A percentile compares a stretch with the other conserved stretches of the same genome.
Conservation (phyloP, 331 rosid genomes). For the Quercus phellos region DNA sequence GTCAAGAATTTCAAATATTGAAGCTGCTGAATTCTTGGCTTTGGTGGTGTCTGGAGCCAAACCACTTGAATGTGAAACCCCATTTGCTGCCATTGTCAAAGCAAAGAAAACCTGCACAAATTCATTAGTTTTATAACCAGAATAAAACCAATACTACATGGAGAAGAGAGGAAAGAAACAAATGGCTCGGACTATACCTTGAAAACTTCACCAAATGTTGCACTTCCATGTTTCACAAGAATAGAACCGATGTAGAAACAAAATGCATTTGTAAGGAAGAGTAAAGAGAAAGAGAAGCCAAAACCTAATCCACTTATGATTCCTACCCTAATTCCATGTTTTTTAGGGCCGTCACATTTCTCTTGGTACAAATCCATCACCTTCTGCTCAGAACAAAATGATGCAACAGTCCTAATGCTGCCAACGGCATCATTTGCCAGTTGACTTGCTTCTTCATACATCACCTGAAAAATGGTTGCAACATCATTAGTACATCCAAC, state of each 20-base stretch:
- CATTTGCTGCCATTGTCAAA: constrained; percentile 43
- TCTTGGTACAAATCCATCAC: constrained; percentile 63
- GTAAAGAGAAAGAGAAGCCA: constrained; percentile 51
- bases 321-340: constrained; percentile 60
- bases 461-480: constrained; percentile 24
- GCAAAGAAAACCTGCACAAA: constrained; percentile 71
- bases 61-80: constrained; percentile 66
- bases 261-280: constrained; percentile 59
- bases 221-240: constrained; percentile 46
- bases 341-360: constrained; percentile 49
- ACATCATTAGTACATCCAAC: neutral
- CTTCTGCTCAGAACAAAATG: constrained; percentile 75
- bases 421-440: constrained; percentile 77
- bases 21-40: constrained; percentile 79
- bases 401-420: constrained; percentile 83
- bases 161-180: neutral
- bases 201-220: constrained; percentile 67
- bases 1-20: constrained; percentile 74
- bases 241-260: constrained; percentile 65
- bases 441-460: constrained; percentile 83
- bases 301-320: constrained; percentile 62
- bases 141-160: neutral
- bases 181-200: constrained; percentile 28
- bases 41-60: constrained; percentile 78
- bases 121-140: neutral